Evolutionary conservation across 108 stramenopile genomes (phyloP).

Genomic region (Cyclostephanos invisitatus): DNA sequence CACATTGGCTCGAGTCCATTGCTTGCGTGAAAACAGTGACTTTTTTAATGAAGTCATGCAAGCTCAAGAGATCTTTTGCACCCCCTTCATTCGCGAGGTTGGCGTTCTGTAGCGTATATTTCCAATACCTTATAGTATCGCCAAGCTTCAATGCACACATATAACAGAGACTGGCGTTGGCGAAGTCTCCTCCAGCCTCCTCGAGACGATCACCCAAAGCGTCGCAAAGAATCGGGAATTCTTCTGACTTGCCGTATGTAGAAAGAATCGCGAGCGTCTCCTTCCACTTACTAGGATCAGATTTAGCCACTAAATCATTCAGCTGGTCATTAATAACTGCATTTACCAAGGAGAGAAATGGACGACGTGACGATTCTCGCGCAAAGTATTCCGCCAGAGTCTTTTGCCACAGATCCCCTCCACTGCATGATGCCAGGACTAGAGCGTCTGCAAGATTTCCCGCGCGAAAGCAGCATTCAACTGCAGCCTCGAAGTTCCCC

Average conservation of each 20-base stretch:
- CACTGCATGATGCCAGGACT: conserved; percentile 92
- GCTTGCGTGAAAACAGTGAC: conserved; percentile 85
- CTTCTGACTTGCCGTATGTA: conserved; percentile 91
- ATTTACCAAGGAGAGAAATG: conserved; percentile 85
- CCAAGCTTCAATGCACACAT: conserved; percentile 93
- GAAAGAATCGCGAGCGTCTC: conserved; percentile 94
- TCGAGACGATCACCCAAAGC: conserved; percentile 87
- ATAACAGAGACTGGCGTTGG: conserved; percentile 90
- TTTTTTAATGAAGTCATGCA: conserved; percentile 93
- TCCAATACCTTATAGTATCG: conserved; percentile 85
- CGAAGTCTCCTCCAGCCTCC: conserved; percentile 67
- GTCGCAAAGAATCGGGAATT: conserved; percentile 90
- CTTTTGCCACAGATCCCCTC: conserved; percentile 89
- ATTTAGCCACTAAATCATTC: conserved; percentile 64
- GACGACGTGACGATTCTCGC: conserved; percentile 59
- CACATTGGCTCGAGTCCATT: conserved; percentile 46
- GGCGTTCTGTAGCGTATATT: conserved; percentile 61
- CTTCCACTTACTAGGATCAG: conserved; percentile 86
- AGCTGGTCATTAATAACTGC: conserved; percentile 87
- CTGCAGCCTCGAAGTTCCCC: conserved; percentile 96
- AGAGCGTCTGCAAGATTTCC: conserved; percentile 93
- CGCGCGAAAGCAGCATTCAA: conserved; percentile 91
- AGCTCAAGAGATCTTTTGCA: conserved; percentile 59
- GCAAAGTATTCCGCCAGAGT: conserved; percentile 91
- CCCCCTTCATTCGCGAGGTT: conserved; percentile 49